Evolutionary conservation across 768 basidiomycete species (phyloP), one percentile per base, ranked within the genome.

Genomic region (Podaxis mareebaensis): DNA sequence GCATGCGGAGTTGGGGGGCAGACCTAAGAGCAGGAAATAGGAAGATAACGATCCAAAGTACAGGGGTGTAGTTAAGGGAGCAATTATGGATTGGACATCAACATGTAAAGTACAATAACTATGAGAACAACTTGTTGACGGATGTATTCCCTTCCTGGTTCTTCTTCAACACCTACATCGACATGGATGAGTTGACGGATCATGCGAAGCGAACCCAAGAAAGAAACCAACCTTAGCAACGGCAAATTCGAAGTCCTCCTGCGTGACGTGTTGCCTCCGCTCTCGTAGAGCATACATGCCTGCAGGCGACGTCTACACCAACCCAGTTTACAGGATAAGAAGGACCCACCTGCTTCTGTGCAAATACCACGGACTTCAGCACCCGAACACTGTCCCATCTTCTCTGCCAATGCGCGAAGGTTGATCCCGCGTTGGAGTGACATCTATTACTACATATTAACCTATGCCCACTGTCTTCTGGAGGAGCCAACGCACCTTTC

Each of bases 351-450:
- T n/a, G 95, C 95, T 79, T 96, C 95, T 0, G 96, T 96, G 73
- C 95, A 96, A 68, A 97, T 97, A 77, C 95, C 96, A 15, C 96
- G 85, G 15, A 98, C 96, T 74, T 99, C 96, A 1, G 96, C 96
- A 67, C 96, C 96, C 1, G 94, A 96, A 73, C 96, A 98, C 72
- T 97, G 94, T 0, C 96, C 96, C 96, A 99, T 99, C 83, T 99
- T 99, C 75, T 99, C 96, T 0, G 96, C 96, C 2, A 99, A 81
- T 2, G 90, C 89, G 15, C 94, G 91, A n/a, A 98, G 83, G 78
- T 99, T 95, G 76, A 99, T 99, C 1, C 96, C 96, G 63, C 96
- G 86, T 78, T 99, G 96, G 33, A 99, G 81, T 1, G 95, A 98
- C 96, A 99, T 99, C 92, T 95, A 39, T 15, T 15, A 44, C 0